A percentile compares a stretch with the other conserved stretches of the same genome.
Evolutionary conservation across 129 eudicot genomes (phyloP).

Genomic region (Arctium lappa): DNA sequence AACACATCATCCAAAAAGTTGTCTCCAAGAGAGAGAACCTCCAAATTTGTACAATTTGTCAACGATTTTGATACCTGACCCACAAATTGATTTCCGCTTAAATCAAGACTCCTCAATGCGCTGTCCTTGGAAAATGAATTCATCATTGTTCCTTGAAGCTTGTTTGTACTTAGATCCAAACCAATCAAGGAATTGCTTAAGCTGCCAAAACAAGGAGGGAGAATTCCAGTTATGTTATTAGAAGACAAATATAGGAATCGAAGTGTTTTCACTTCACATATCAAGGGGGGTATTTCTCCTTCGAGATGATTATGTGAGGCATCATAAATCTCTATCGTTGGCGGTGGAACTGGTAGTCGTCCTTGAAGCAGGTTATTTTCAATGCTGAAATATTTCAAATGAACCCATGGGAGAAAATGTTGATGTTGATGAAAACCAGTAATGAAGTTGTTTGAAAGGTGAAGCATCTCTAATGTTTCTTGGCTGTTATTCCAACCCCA

Average conservation of each 20-base stretch:
- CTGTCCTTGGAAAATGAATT: neutral
- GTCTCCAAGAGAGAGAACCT: neutral
- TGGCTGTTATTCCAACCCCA: neutral
- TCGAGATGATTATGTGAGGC: neutral
- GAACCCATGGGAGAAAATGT: neutral
- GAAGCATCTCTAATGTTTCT: neutral
- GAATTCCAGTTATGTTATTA: constrained; percentile 9
- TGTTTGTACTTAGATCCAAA: constrained; percentile 1
- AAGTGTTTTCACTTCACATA: neutral
- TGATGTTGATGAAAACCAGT: constrained; percentile 9
- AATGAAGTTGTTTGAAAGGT: neutral
- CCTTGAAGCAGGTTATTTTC: neutral
- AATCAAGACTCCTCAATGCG: neutral
- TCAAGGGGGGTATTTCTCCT: constrained; percentile 5
- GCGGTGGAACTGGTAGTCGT: neutral
- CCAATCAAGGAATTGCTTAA: constrained; percentile 1
- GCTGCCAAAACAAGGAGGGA: constrained; percentile 16
- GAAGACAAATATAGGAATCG: neutral
- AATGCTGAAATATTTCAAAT: neutral
- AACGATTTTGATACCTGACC: constrained; percentile 10
- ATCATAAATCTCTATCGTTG: neutral
- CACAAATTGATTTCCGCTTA: constrained; percentile 2
- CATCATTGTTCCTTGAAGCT: neutral
- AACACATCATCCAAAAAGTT: neutral
- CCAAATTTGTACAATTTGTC: neutral